phyloP scores from a whole-genome alignment of 345 rosid genomes.

The Populus deltoides region DNA sequence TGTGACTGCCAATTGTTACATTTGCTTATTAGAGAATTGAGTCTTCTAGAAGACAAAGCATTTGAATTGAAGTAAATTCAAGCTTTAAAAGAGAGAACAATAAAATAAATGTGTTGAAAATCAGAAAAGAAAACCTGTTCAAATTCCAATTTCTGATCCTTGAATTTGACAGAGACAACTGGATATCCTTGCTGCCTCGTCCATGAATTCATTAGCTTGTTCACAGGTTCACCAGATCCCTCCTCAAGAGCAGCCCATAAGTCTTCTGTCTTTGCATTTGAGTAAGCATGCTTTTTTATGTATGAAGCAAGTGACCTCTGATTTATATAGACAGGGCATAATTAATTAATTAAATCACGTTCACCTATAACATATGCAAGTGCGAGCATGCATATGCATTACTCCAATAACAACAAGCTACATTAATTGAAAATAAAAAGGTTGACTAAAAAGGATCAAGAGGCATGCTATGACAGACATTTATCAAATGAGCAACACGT shows the following conservation, averaged over 20 bases:
- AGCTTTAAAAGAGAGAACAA: not conserved
- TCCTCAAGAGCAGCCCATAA: conserved; percentile 89
- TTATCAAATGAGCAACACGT: not conserved
- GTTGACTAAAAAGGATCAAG: not conserved
- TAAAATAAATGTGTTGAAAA: not conserved
- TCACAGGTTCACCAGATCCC: conserved; percentile 88
- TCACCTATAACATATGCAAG: not conserved
- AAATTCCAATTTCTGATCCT: conserved; percentile 71
- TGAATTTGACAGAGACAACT: conserved; percentile 66
- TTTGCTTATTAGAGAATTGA: conserved; percentile 7
- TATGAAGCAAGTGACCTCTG: conserved; percentile 93
- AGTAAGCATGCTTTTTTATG: conserved; percentile 65
- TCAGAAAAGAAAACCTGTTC: conserved; percentile 60
- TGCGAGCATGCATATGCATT: too few species aligned
- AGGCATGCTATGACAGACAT: not conserved
- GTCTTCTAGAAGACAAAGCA: too few species aligned
- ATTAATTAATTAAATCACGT: not conserved
- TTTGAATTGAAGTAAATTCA: not conserved
- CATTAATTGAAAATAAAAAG: not conserved
- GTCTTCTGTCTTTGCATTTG: conserved; percentile 91
- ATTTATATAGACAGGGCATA: conserved; percentile 14
- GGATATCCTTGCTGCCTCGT: conserved; percentile 91
- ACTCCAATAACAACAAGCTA: too few species aligned
- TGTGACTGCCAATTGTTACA: conserved; percentile 59
- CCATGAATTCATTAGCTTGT: conserved; percentile 91